Evolutionary conservation across 169 alveolate species (phyloP).

Genomic region (Plasmodium vivax): DNA sequence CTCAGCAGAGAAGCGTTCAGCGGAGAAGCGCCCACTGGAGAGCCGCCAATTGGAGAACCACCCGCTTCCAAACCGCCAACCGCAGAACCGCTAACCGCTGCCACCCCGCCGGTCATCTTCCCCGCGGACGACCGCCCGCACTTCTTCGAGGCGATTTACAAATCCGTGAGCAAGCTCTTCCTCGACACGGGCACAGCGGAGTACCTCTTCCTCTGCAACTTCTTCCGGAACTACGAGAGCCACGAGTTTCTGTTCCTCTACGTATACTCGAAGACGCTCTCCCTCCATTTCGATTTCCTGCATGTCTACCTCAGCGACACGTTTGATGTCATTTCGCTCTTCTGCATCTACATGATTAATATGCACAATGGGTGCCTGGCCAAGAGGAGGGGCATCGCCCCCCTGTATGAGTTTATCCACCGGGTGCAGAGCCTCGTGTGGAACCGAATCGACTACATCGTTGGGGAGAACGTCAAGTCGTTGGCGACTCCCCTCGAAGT

Average conservation of each 20-base stretch:
- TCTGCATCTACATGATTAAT: constrained; percentile 36
- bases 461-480: constrained; percentile 22
- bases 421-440: constrained; percentile 27
- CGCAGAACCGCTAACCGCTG: background rate
- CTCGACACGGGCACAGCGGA: constrained; percentile 82
- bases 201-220: constrained; percentile 68
- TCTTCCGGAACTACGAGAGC: constrained; percentile 68
- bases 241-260: constrained; percentile 45
- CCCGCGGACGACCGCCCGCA: constrained; percentile 37
- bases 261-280: constrained; percentile 43
- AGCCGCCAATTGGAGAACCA: too few species aligned
- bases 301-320: constrained; percentile 18
- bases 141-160: constrained; percentile 75
- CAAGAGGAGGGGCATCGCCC: constrained; percentile 5
- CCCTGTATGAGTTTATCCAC: constrained; percentile 19
- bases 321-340: constrained; percentile 45
- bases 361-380: background rate
- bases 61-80: too few species aligned
- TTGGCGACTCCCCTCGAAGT: background rate
- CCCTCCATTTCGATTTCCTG: constrained; percentile 30
- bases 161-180: constrained; percentile 78
- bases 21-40: background rate
- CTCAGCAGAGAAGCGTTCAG: background rate
- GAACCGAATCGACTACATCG: constrained; percentile 17
- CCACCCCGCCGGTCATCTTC: background rate